Evolutionary conservation across 2,329 filamentous ascomycete genomes (phyloP).

Genomic region (Endothia cerciana): DNA sequence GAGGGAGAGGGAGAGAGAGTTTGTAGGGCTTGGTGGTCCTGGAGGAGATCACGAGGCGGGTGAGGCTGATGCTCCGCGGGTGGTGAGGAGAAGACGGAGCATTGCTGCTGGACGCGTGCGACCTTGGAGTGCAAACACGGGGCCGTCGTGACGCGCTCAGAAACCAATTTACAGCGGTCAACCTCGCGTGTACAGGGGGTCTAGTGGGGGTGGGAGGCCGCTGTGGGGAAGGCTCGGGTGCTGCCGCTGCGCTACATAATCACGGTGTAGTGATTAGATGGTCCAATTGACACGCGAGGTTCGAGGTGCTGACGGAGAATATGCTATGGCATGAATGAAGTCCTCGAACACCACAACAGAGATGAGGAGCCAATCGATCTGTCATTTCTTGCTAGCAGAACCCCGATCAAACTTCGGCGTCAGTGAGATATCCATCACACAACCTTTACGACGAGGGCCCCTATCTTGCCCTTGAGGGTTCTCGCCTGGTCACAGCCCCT

Average conservation of each 20-base stretch:
- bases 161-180: conserved; percentile 19
- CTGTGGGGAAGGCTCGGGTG: conserved; percentile 4
- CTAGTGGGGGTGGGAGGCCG: neutral
- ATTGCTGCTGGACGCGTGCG: conserved; percentile 14
- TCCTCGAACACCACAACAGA: neutral
- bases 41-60: too few relatives aligned
- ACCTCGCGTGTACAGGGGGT: conserved; percentile 19
- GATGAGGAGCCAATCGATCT: too few relatives aligned
- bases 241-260: conserved; percentile 1
- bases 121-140: neutral
- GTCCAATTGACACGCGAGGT: too few relatives aligned
- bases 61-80: too few relatives aligned
- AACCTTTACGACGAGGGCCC: conserved; percentile 47
- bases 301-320: too few relatives aligned
- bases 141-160: neutral
- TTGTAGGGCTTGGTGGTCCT: neutral
- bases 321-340: neutral
- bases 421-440: conserved; percentile 28
- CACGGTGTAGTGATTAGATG: too few relatives aligned
- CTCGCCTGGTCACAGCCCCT: conserved; percentile 45
- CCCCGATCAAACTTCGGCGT: too few relatives aligned
- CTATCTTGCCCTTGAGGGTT: conserved; percentile 47
- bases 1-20: neutral
- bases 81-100: too few relatives aligned
- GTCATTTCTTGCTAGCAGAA: neutral